phyloP scores from a whole-genome alignment of 129 eudicot genomes.

The Smallanthus sonchifolius region DNA sequence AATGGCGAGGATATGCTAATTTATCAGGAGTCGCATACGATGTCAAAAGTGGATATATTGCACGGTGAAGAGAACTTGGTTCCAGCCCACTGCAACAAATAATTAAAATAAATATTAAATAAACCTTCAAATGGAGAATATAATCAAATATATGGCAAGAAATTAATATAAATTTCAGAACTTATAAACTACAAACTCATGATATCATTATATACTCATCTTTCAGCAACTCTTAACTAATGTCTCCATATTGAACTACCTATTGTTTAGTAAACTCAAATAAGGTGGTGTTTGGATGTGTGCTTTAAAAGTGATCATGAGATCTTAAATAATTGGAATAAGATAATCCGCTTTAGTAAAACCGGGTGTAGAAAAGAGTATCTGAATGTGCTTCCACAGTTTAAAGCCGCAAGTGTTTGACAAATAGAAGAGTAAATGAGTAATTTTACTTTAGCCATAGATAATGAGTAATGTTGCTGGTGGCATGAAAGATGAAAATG shows the following conservation, averaged over 20 bases:
- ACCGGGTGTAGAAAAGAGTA: background rate
- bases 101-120: background rate
- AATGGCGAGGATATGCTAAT: slow-evolving; percentile 94
- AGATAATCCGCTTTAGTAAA: background rate
- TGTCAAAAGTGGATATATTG: slow-evolving; percentile 76
- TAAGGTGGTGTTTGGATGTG: background rate
- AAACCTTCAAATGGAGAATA: background rate
- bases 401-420: background rate
- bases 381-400: background rate
- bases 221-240: background rate
- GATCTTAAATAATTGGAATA: background rate
- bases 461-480: background rate
- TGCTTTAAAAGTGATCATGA: background rate
- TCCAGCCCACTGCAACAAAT: slow-evolving; percentile 85
- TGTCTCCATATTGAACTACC: background rate
- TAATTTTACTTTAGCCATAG: background rate
- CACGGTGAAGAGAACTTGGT: slow-evolving; percentile 85
- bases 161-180: background rate
- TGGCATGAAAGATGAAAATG: background rate
- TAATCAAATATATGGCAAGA: background rate
- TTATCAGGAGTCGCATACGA: slow-evolving; percentile 87
- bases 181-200: background rate
- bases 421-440: background rate
- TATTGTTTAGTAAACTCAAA: background rate
- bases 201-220: background rate